Evolutionary conservation across 1,284 basidiomycete genomes (phyloP), one percentile per base, ranked within the genome.

Genomic region (Cryptococcus depauperatus): DNA sequence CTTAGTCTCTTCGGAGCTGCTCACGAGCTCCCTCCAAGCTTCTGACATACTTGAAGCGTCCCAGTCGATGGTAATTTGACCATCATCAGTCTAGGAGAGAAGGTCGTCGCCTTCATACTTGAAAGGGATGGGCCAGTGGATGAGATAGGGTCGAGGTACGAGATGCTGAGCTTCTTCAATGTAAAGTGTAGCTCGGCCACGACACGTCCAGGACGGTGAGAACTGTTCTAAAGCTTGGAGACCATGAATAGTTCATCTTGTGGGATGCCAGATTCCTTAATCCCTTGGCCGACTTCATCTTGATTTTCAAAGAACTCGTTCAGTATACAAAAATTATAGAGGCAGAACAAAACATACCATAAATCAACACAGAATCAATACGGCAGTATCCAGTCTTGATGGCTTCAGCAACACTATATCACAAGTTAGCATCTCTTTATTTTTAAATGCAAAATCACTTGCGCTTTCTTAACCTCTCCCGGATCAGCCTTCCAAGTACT

Each of bases 91-190:
- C 30, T 49, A 41, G 25, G 56, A 49, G 29, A 46, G 41, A 9
- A 55, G 48, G 21, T 56, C 35, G 30, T 21, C 76, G 19, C 79
- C 41, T 77, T 73, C 14, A 80, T 19, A 19, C 18, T 66, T 69
- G 68, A 90, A 85, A 1, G 84, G 77, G 29, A 86, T 80, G 1
- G 89, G 88, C 88, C 88, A 93, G 74, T 92, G 88, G 50, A 92
- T 74, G 38, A 89, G 73, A 62, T 85, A 89, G 22, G 75, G 64
- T 92, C 88, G 30, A 92, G 74, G 62, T 91, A 91, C 35, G 79
- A 74, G 23, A 79, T 68, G 18, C 80, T 81, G 45, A 90, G 77
- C 61, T 83, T 79, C 44, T 69, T 63, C n/a, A 91, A 75, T 9
- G 85, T 84, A 66, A 79, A 75, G 54, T 87, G 79, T 45, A 89